phyloP scores from a whole-genome alignment of 2,329 filamentous ascomycete genomes.

The Aspergillus texensis region DNA sequence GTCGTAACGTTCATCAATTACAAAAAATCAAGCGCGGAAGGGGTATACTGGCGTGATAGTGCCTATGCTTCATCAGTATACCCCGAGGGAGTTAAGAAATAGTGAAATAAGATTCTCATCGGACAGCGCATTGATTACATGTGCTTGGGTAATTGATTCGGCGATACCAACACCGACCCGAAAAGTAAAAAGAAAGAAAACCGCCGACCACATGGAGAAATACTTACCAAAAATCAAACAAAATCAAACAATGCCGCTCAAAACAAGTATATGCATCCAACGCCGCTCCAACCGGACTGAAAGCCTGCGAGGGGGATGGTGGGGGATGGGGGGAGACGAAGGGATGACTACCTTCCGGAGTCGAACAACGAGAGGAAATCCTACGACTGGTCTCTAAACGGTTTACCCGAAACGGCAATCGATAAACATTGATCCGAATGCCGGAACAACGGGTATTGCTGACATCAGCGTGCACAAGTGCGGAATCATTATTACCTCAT shows the following conservation, averaged over 20 bases:
- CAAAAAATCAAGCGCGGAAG: constrained; percentile 16
- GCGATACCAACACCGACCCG: neutral
- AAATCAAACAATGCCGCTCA: constrained; percentile 28
- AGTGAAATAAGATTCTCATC: neutral
- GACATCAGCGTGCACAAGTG: constrained; percentile 26
- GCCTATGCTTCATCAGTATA: constrained; percentile 14
- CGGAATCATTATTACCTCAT: neutral
- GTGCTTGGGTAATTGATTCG: neutral
- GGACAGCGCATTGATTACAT: neutral
- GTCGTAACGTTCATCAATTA: constrained; percentile 28
- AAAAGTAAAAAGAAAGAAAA: constrained; percentile 1
- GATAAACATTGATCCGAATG: constrained; percentile 40
- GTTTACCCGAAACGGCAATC: constrained; percentile 39
- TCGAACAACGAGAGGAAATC: constrained; percentile 29
- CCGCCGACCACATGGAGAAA: neutral
- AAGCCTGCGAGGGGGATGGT: constrained; percentile 16
- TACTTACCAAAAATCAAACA: constrained; percentile 24
- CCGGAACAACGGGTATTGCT: constrained; percentile 31
- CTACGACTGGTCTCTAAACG: constrained; percentile 24
- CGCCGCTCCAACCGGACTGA: constrained; percentile 26
- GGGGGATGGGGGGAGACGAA: constrained; percentile 13
- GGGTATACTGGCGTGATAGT: constrained; percentile 21
- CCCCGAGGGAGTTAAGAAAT: neutral
- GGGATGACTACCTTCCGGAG: neutral
- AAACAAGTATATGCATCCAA: constrained; percentile 31